A percentile compares a stretch with the other conserved stretches of the same genome.
phyloP scores from a whole-genome alignment of 768 basidiomycete genomes.

The Pisolithus marmoratus region DNA sequence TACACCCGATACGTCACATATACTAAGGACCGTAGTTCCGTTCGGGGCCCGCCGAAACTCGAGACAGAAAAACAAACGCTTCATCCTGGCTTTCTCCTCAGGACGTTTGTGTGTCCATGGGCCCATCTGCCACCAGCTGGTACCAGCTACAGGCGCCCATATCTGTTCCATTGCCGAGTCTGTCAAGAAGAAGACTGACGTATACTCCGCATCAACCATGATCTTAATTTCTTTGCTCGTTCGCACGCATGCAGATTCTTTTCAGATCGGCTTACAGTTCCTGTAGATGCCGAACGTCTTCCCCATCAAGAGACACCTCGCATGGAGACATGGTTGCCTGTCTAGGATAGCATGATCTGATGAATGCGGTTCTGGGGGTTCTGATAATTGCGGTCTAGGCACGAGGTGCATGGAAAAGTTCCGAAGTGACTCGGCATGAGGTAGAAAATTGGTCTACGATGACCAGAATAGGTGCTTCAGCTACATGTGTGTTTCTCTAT shows the following conservation, averaged over 20 bases:
- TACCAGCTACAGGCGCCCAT: slow-evolving; percentile 42
- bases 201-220: slow-evolving; percentile 84
- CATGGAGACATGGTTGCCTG: slow-evolving; percentile 1
- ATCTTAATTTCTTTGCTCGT: slow-evolving; percentile 60
- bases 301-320: slow-evolving; percentile 34
- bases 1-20: slow-evolving; percentile 92
- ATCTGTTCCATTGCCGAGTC: background rate
- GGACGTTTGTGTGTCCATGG: slow-evolving; percentile 37
- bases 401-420: slow-evolving; percentile 58
- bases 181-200: slow-evolving; percentile 31
- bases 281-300: slow-evolving; percentile 58
- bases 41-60: background rate
- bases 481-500: no score
- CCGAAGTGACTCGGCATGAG: no score
- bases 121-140: slow-evolving; percentile 72
- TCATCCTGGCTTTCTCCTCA: slow-evolving; percentile 2
- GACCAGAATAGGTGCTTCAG: no score
- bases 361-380: slow-evolving; percentile 53
- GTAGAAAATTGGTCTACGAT: no score
- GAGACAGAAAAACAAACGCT: slow-evolving; percentile 2
- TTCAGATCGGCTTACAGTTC: slow-evolving; percentile 58
- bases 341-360: slow-evolving; percentile 57
- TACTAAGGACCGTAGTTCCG: slow-evolving; percentile 54
- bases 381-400: slow-evolving; percentile 24
- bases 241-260: slow-evolving; percentile 58